Conservation (phyloP, 2,329 filamentous ascomycete species). For the Shiraia sp. region DNA sequence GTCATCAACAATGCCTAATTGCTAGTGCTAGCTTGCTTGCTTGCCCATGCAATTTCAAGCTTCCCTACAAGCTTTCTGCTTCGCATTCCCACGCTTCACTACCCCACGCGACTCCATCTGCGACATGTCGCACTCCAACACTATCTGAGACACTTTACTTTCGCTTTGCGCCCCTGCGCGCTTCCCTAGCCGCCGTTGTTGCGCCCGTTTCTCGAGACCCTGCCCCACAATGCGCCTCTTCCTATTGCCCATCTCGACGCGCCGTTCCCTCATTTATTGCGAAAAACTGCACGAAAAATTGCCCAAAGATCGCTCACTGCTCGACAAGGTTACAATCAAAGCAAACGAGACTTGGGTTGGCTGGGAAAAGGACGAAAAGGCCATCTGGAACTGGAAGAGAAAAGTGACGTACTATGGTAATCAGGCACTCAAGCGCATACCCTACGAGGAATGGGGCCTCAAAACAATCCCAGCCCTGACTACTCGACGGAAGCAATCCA, state of each 20-base stretch:
- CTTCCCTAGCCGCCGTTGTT: conserved; percentile 15
- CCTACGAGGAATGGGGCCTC: conserved; percentile 96
- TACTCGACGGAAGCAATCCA: conserved; percentile 65
- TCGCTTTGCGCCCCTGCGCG: conserved; percentile 21
- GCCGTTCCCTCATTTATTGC: conserved; percentile 89
- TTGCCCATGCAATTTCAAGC: conserved; percentile 8
- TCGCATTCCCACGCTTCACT: too few relatives aligned
- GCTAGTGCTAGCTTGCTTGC: conserved; percentile 3
- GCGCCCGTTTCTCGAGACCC: too few relatives aligned
- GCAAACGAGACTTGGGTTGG: conserved; percentile 77
- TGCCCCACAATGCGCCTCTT: conserved; percentile 85
- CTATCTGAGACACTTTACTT: conserved; percentile 15
- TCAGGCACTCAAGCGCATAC: conserved; percentile 79
- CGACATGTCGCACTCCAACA: conserved; percentile 20
- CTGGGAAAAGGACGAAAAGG: conserved; percentile 80
- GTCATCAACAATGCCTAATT: conserved; percentile 2
- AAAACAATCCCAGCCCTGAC: conserved; percentile 90
- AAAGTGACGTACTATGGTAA: conserved; percentile 86
- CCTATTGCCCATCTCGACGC: conserved; percentile 88
- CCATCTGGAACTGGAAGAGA: conserved; percentile 75
- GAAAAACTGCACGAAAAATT: conserved; percentile 67
- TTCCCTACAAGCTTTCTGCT: not conserved
- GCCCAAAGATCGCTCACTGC: conserved; percentile 55
- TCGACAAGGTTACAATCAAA: conserved; percentile 72
- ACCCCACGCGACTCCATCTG: conserved; percentile 14